These are phyloP conservation scores for Melaleuca alternifolia DNA, from an alignment of 345 rosid genomes.

Conservation along the genomic window DNA sequence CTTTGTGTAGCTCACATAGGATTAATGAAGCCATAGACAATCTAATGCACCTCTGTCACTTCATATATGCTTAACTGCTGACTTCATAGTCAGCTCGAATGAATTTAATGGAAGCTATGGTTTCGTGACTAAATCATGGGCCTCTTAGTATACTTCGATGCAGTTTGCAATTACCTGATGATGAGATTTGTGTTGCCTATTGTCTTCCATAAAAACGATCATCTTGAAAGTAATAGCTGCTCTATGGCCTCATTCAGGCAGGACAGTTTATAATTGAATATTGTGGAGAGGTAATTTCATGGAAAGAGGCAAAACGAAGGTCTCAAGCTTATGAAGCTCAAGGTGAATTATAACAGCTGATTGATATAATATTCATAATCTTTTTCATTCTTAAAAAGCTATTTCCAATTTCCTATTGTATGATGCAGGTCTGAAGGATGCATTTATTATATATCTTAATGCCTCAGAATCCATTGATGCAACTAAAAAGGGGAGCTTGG, in stretches of 20 bases:
- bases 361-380: neutral
- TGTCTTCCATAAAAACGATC: neutral
- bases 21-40: neutral
- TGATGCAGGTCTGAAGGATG: slow-evolving; percentile 79
- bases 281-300: slow-evolving; percentile 96
- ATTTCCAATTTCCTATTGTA: slow-evolving; percentile 1
- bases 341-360: slow-evolving; percentile 26
- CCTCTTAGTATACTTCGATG: neutral
- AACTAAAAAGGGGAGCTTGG: slow-evolving; percentile 84
- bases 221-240: neutral
- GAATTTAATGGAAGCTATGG: neutral
- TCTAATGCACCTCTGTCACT: neutral
- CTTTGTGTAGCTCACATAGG: neutral
- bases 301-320: slow-evolving; percentile 87
- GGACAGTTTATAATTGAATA: slow-evolving; percentile 91
- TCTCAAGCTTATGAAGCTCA: slow-evolving; percentile 67
- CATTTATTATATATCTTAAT: slow-evolving; percentile 85
- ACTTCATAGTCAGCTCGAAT: neutral
- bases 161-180: neutral
- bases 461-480: slow-evolving; percentile 82
- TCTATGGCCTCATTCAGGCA: slow-evolving; percentile 26
- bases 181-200: neutral
- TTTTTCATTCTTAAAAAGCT: neutral
- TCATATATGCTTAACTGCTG: neutral
- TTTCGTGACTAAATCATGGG: neutral